Conservation (phyloP, 805 yeast species). For the Candida pseudoglaebosa region DNA sequence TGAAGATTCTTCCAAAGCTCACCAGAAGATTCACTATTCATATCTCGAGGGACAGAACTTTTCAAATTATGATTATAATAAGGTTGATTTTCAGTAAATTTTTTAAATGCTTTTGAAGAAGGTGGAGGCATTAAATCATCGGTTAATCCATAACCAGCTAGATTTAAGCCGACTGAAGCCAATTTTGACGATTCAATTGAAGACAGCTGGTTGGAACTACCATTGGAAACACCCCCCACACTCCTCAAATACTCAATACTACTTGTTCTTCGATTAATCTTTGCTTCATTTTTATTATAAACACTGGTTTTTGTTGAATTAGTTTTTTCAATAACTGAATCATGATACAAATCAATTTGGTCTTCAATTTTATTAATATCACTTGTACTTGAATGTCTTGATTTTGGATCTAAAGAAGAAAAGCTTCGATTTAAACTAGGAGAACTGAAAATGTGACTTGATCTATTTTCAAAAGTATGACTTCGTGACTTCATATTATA, state of each 20-base stretch:
- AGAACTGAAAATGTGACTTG: neutral
- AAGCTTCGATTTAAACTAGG: conserved; percentile 8
- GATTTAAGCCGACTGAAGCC: conserved; percentile 22
- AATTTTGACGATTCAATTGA: conserved; percentile 9
- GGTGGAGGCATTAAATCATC: conserved; percentile 26
- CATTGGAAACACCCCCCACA: neutral
- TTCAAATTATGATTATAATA: conserved; percentile 3
- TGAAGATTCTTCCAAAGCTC: conserved; percentile 4
- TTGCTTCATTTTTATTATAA: neutral
- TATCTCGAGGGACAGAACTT: conserved; percentile 4
- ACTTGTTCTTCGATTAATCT: conserved; percentile 2
- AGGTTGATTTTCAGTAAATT: neutral
- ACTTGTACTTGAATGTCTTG: conserved; percentile 4
- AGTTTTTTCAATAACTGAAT: neutral
- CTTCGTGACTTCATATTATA: neutral
- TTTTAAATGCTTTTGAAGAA: conserved; percentile 2
- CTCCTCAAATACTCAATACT: neutral
- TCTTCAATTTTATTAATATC: neutral
- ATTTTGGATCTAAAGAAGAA: conserved; percentile 15
- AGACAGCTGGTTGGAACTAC: neutral
- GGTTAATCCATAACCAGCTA: conserved; percentile 26
- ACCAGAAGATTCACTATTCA: neutral
- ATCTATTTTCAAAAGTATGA: neutral
- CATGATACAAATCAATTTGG: neutral
- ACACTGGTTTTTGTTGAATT: neutral